Evolutionary conservation across 805 yeast species (phyloP).

Genomic region (Candida ulmi): DNA sequence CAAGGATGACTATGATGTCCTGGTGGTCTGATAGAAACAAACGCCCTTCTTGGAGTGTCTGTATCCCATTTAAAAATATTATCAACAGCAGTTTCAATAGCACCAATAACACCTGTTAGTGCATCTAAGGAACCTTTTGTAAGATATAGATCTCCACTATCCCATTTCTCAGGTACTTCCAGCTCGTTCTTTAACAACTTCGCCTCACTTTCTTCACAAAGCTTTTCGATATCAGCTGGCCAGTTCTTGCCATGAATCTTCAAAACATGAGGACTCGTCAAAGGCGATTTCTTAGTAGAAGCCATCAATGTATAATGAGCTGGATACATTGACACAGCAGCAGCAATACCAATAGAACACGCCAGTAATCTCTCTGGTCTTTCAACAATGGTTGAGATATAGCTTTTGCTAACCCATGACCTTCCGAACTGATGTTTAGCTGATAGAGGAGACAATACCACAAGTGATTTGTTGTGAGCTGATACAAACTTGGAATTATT

Average conservation of each 20-base stretch:
- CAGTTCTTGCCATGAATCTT: slow-evolving; percentile 72
- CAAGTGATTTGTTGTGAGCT: slow-evolving; percentile 44
- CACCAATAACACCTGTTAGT: slow-evolving; percentile 70
- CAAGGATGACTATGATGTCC: slow-evolving; percentile 86
- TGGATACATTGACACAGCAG: slow-evolving; percentile 67
- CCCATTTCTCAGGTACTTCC: slow-evolving; percentile 81
- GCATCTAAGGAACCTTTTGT: slow-evolving; percentile 64
- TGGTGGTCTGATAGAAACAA: slow-evolving; percentile 72
- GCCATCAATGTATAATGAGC: slow-evolving; percentile 46
- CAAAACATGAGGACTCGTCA: slow-evolving; percentile 54
- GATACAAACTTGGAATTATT: slow-evolving; percentile 29
- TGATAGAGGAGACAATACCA: slow-evolving; percentile 65
- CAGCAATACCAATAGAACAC: slow-evolving; percentile 69
- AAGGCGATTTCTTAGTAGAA: slow-evolving; percentile 40
- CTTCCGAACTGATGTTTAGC: slow-evolving; percentile 70
- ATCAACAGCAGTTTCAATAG: slow-evolving; percentile 69
- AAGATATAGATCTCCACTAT: slow-evolving; percentile 75
- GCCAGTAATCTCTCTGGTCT: slow-evolving; percentile 78
- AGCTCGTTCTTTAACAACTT: slow-evolving; percentile 48
- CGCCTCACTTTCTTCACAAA: slow-evolving; percentile 54
- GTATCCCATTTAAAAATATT: slow-evolving; percentile 31
- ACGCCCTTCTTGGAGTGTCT: slow-evolving; percentile 39
- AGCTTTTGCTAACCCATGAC: slow-evolving; percentile 67
- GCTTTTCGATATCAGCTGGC: slow-evolving; percentile 52
- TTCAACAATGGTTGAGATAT: slow-evolving; percentile 67